These are phyloP conservation scores for Puccinia hordei DNA, from an alignment of 1,284 basidiomycete genomes.

Conservation along the genomic window DNA sequence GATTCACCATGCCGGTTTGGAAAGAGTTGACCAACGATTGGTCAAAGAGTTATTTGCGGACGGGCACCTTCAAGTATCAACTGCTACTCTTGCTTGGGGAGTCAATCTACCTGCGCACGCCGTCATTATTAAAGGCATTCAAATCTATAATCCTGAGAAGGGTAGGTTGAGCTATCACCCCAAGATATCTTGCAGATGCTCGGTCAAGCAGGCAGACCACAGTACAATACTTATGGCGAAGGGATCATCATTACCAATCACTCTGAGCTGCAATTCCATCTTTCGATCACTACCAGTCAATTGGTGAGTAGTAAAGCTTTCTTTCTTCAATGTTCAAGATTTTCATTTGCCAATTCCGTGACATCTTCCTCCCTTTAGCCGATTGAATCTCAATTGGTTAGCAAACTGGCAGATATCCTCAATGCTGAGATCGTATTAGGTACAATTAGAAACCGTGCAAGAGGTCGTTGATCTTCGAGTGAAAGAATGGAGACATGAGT, in stretches of 20 bases:
- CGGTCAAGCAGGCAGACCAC: constrained; percentile 93
- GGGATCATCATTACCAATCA: constrained; percentile 99
- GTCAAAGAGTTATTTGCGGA: constrained; percentile 95
- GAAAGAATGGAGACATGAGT: constrained; percentile 84
- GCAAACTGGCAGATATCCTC: constrained; percentile 88
- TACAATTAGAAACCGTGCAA: constrained; percentile 88
- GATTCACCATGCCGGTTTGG: constrained; percentile 99
- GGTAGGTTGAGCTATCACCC: constrained; percentile 90
- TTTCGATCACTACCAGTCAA: constrained; percentile 90
- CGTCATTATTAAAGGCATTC: constrained; percentile 98
- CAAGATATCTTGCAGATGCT: constrained; percentile 99
- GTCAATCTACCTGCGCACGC: constrained; percentile 97
- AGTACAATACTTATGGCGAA: constrained; percentile 96
- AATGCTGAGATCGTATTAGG: constrained; percentile 98
- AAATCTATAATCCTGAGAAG: constrained; percentile 99
- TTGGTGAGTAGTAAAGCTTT: constrained; percentile 60
- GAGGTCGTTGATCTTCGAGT: constrained; percentile 93
- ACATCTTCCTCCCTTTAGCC: constrained; percentile 63
- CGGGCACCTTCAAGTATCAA: constrained; percentile 90
- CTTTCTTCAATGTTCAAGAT: not conserved
- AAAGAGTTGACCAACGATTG: constrained; percentile 83
- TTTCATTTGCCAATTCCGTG: constrained; percentile 50
- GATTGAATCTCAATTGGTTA: constrained; percentile 93
- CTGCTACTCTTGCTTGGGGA: constrained; percentile 98
- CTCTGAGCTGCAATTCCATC: constrained; percentile 92